Evolutionary conservation across 495 filamentous ascomycete species (phyloP).

Genomic region (Aspergillus carlsbadensis): DNA sequence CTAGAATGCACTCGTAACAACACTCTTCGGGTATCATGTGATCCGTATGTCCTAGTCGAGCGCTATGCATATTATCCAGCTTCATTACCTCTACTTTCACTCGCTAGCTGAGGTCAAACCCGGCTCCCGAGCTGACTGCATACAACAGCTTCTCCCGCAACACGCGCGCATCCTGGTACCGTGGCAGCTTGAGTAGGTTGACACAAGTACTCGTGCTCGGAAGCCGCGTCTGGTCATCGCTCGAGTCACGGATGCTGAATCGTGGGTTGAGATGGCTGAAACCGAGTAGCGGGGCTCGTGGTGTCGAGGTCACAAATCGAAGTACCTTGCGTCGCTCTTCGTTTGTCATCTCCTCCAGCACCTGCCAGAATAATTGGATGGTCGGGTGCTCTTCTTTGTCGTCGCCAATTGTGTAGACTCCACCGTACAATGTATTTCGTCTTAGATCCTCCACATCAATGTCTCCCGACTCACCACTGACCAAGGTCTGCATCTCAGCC

Average conservation of each 20-base stretch:
- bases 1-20: background rate
- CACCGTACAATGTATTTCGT: conserved; percentile 83
- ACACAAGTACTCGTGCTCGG: conserved; percentile 98
- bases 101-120: conserved; percentile 93
- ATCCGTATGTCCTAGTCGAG: background rate
- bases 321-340: conserved; percentile 79
- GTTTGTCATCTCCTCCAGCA: conserved; percentile 73
- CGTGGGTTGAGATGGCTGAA: conserved; percentile 82
- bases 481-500: conserved; percentile 84
- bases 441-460: conserved; percentile 88
- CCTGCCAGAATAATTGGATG: conserved; percentile 86
- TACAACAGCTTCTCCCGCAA: conserved; percentile 83
- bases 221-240: conserved; percentile 72
- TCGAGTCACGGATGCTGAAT: conserved; percentile 89
- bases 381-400: conserved; percentile 83
- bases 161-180: conserved; percentile 61
- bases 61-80: background rate
- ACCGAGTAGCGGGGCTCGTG: conserved; percentile 85
- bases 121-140: conserved; percentile 86
- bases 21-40: background rate
- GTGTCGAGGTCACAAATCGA: conserved; percentile 94
- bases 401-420: conserved; percentile 83
- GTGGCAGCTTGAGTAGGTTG: conserved; percentile 90
- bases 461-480: conserved; percentile 79
- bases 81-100: no score